Conservation (phyloP, 164 flowering plant genomes). For the Sextonia rubra region DNA sequence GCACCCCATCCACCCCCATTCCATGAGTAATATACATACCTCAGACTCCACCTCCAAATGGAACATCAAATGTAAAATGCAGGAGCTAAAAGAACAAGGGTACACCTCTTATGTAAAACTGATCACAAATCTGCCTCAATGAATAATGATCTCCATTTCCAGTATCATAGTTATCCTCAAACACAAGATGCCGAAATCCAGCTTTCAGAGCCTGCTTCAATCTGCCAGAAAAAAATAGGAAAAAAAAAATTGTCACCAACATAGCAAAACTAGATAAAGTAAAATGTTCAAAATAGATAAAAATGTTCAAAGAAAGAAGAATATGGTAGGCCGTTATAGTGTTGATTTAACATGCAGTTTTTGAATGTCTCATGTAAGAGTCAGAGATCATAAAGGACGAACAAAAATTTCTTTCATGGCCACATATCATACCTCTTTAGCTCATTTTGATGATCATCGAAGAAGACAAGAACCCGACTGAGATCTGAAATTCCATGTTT, state of each 20-base stretch:
- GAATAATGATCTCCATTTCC: conserved; percentile 99
- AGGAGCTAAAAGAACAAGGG: too few species aligned
- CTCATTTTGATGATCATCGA: conserved; percentile 97
- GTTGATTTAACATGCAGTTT: neutral
- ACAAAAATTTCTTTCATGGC: neutral
- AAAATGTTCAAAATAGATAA: neutral
- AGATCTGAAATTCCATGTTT: conserved; percentile 72
- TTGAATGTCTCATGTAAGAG: neutral
- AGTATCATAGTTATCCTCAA: conserved; percentile 98
- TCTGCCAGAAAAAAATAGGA: conserved; percentile 26
- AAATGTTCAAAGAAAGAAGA: neutral
- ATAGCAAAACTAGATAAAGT: neutral
- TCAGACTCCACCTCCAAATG: neutral
- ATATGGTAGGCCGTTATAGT: neutral
- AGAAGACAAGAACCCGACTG: conserved; percentile 72
- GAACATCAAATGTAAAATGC: neutral
- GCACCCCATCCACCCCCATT: neutral
- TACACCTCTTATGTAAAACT: conserved; percentile 82
- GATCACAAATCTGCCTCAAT: conserved; percentile 95
- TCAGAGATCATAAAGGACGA: neutral
- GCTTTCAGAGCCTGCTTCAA: conserved; percentile 88
- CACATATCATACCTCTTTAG: conserved; percentile 61
- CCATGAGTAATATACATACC: neutral
- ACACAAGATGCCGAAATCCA: conserved; percentile 84
- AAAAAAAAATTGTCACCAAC: neutral